Base-by-base conservation (phyloP, 2,329 filamentous ascomycete species). In the Hymenoscyphus repandus region DNA sequence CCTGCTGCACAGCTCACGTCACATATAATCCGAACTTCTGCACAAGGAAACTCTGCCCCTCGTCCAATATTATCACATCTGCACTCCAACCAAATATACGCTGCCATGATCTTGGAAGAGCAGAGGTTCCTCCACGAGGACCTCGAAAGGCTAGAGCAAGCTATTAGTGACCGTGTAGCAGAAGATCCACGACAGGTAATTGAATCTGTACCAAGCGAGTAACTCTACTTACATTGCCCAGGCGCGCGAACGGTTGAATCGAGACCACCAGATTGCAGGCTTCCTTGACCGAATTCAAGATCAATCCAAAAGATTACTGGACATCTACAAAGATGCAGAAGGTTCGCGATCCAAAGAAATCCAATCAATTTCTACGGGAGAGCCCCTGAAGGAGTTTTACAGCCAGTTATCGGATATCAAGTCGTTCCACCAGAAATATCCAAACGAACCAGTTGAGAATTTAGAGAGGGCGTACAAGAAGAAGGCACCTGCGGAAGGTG, bases 71-170 rank as follows among this genome's bases (percentile, higher is more conserved):
- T 37, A 2, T 17, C 15, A n/a, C 12, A 17, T 27, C 32, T 33
- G 17, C 17, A 32, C n/a, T 18, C 13, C 17, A 22, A 31, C 33
- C 31, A 22, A 37, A 34, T 11, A 9, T 18, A 13, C 32, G 17
- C 31, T 37, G 72, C 40, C 6, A 85, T 96, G 90, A 74, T 95
- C 60, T 73, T 96, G 57, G 95, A 99, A 75, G 91, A 97, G 62
- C 87, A 97, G 72, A 82, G 93, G 62, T 90, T 89, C 64, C 82
- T 96, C 62, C 91, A 96, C 63, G 93, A 99, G 80, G 93, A 99
- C 71, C 75, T 99, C 45, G 93, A 99, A 77, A 85, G 93, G 57
- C 80, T 99, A 53, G 93, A 99, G 72, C 90, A 96, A 69, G 93
- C 88, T 48, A 86, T 96, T 63, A 86, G 89, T 49, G 91, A 97